These are phyloP conservation scores for Acanthamoeba royreba DNA, from an alignment of 208 protist genomes.

Conservation along the genomic window DNA sequence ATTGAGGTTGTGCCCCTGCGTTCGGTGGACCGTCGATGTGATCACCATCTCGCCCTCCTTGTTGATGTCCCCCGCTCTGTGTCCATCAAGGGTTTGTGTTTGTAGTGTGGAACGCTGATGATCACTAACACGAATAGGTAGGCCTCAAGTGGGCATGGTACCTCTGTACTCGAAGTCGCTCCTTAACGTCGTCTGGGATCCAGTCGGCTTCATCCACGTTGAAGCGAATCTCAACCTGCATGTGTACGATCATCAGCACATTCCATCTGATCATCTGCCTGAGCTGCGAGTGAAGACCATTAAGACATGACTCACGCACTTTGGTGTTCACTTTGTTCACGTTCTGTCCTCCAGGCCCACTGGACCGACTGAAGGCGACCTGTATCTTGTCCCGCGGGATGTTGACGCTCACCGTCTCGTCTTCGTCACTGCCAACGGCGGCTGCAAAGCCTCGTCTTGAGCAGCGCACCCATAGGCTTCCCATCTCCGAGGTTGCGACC, in stretches of 20 bases:
- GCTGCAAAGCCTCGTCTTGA: background rate
- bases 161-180: conserved; percentile 32
- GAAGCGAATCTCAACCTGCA: conserved; percentile 54
- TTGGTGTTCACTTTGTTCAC: conserved; percentile 77
- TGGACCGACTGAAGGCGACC: conserved; percentile 6
- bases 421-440: background rate
- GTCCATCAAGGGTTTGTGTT: background rate
- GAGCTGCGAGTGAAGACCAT: too few relatives aligned
- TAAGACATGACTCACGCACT: background rate
- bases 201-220: conserved; percentile 58
- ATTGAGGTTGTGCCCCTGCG: conserved; percentile 64
- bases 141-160: too few relatives aligned
- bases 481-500: too few relatives aligned
- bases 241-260: background rate
- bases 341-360: conserved; percentile 72
- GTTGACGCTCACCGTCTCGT: background rate
- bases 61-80: conserved; percentile 59
- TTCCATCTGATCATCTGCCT: background rate
- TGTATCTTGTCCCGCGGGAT: conserved; percentile 33
- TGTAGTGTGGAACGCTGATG: background rate
- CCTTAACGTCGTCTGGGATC: conserved; percentile 56
- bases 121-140: background rate
- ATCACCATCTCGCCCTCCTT: conserved; percentile 63
- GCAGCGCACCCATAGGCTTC: background rate
- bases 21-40: conserved; percentile 18